Conservation (phyloP, 2,329 filamentous ascomycete species). For the Fusarium newnesense region DNA sequence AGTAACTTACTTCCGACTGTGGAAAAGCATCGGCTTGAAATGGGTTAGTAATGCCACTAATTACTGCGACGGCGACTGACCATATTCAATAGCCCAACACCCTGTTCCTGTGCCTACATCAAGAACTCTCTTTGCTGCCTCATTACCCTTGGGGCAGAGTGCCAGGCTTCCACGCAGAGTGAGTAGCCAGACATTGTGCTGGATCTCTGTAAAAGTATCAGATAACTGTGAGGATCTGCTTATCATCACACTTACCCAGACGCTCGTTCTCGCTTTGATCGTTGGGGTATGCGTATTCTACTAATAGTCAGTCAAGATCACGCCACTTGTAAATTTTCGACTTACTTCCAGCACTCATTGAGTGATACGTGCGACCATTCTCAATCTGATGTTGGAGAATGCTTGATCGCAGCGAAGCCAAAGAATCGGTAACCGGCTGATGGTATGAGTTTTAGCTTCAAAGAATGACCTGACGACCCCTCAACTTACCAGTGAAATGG, state of each 20-base stretch:
- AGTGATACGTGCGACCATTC: background rate
- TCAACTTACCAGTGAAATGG: background rate
- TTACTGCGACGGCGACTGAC: background rate
- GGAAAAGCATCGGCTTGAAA: background rate
- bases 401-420: background rate
- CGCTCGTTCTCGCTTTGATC: background rate
- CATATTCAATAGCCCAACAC: constrained; percentile 24
- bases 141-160: constrained; percentile 1
- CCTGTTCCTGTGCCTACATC: constrained; percentile 17
- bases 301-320: background rate
- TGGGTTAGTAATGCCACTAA: no score
- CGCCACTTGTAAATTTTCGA: fast-evolving
- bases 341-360: background rate
- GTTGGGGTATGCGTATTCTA: background rate
- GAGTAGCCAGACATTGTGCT: background rate
- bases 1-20: background rate
- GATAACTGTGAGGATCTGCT: no score
- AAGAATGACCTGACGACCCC: background rate
- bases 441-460: fast-evolving
- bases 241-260: background rate
- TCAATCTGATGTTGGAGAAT: background rate
- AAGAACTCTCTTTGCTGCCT: background rate
- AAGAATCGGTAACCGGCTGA: background rate
- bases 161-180: background rate
- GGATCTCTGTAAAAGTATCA: background rate